Base-by-base conservation (phyloP, 352 stramenopile species). In the Pythium rishiriense region DNA sequence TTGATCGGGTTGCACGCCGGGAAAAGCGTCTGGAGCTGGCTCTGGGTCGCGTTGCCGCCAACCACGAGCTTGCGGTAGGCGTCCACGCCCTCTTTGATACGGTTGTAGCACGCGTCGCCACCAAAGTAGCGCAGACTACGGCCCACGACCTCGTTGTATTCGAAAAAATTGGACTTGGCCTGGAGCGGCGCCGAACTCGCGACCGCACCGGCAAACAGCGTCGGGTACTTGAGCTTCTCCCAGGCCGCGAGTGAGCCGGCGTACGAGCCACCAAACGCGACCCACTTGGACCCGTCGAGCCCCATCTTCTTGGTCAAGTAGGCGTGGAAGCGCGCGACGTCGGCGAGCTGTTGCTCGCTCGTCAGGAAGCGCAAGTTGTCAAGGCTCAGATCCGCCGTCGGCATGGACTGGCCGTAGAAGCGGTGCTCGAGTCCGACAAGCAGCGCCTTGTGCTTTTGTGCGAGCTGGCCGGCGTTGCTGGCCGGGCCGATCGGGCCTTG, bases 201-300 rank as follows among this genome's bases (percentile, higher is more conserved):
- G 2, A 98, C 91, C 1, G 91, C 31, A n/a, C 88, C 93, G 35
- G 77, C 74, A 69, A 98, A 97, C n/a, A 98, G 72, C 59, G 93
- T 76, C 11, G 94, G 93, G 74, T 96, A 97, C 69, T 98, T 96
- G 54, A 98, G 69, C 53, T 97, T 94, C 24, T 94, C 79, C 88
- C 91, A 98, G 9, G 89, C 91, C 0, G 93, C 87, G 31, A 99
- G 71, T 74, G 97, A 97, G 11, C 96, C 96, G 4, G 95, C 93
- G 76, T 99, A 99, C 56, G 78, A 96, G 0, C 93, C 96, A 17
- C 96, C 96, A 77, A 97, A 98, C 3, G 87, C 93, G 31, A 98
- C 81, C 93, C 91, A 98, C 66, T 91, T 88, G 48, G 68, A 28
- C 39, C 74, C 58, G 11, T 69, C 69, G 1, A 96, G 63, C 1